Percentiles rank a stretch among this genome's conserved stretches.
Conservation (phyloP, 164 flowering plant species). For the grape (Vitis vinifera) region ASM3070453v1 NC_081810.1:2075501-2076000, state of each 20-base stretch:
- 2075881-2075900: not conserved
- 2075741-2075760: slow-evolving; percentile 56
- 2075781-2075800: slow-evolving; percentile 16
- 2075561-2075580: slow-evolving; percentile 92
- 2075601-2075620: slow-evolving; percentile 89
- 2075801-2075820: slow-evolving; percentile 6
- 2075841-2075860: slow-evolving; percentile 14
- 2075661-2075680: slow-evolving; percentile 35
- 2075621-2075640: slow-evolving; percentile 95
- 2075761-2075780: slow-evolving; percentile 35
- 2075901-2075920: too few species aligned
- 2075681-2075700: slow-evolving; percentile 66
- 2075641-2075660: slow-evolving; percentile 82
- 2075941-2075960: too few species aligned
- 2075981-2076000: too few species aligned
- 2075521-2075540: slow-evolving; percentile 52
- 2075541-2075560: slow-evolving; percentile 83
- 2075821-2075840: slow-evolving; percentile 6
- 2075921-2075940: not conserved
- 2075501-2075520: slow-evolving; percentile 77
- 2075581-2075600: slow-evolving; percentile 99
- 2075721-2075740: slow-evolving; percentile 86
- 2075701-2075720: slow-evolving; percentile 77
- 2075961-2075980: too few species aligned
- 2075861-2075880: slow-evolving; percentile 48